Evolutionary conservation across 345 rosid species (phyloP).

Genomic region (Draba incana): DNA sequence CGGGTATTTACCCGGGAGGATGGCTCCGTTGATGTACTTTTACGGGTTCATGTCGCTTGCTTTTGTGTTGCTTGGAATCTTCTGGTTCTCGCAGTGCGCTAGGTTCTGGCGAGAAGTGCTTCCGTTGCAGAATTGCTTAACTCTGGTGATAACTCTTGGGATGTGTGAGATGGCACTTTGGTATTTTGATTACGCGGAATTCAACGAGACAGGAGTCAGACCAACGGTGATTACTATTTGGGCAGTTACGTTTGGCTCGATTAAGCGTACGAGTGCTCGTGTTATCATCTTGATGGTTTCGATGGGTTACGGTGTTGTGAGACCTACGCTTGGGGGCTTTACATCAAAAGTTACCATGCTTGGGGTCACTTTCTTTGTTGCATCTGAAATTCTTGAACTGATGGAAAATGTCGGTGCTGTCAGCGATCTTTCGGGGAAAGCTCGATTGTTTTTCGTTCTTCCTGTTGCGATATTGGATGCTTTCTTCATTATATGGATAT

Average conservation of each 20-base stretch:
- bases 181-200: conserved; percentile 91
- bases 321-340: conserved; percentile 93
- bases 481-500: conserved; percentile 94
- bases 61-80: conserved; percentile 78
- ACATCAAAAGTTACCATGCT: conserved; percentile 90
- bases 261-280: conserved; percentile 79
- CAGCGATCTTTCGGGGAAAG: conserved; percentile 92
- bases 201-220: conserved; percentile 85
- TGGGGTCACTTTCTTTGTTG: conserved; percentile 81
- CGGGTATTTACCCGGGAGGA: conserved; percentile 92
- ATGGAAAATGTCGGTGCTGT: conserved; percentile 90
- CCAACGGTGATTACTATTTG: conserved; percentile 84
- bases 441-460: conserved; percentile 77
- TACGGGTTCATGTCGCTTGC: conserved; percentile 88
- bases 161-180: conserved; percentile 99
- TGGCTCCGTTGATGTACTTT: conserved; percentile 96
- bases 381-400: conserved; percentile 91
- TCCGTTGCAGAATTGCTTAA: conserved; percentile 85
- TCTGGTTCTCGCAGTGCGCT: conserved; percentile 96
- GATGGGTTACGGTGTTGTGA: conserved; percentile 97
- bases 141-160: conserved; percentile 81
- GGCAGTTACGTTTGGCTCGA: conserved; percentile 88
- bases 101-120: conserved; percentile 93
- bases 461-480: conserved; percentile 93
- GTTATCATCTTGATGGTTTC: conserved; percentile 83